Percentiles rank a stretch among this genome's conserved stretches.
phyloP scores from a whole-genome alignment of 352 stramenopile genomes.

The Pythium insidiosum region DNA sequence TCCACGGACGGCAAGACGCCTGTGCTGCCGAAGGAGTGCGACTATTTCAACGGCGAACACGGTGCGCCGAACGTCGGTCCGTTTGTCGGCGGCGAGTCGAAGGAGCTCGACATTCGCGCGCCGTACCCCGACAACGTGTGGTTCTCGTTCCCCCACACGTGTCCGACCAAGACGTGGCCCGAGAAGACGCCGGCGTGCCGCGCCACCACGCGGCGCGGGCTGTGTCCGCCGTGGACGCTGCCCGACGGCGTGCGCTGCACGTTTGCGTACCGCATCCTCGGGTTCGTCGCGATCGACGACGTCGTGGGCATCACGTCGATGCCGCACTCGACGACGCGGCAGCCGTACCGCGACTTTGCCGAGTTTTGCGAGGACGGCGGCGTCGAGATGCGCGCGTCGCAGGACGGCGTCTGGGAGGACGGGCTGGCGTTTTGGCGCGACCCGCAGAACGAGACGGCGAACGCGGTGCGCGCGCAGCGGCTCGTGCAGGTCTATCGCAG shows the following conservation, averaged over 20 bases:
- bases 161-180: constrained; percentile 23
- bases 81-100: constrained; percentile 40
- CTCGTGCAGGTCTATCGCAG: constrained; percentile 17
- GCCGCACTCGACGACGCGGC: constrained; percentile 7
- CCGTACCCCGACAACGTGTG: constrained; percentile 44
- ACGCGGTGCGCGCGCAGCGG: constrained; percentile 7
- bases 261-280: constrained; percentile 20
- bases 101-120: constrained; percentile 25
- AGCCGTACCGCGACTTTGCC: constrained; percentile 11
- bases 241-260: constrained; percentile 27
- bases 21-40: constrained; percentile 38
- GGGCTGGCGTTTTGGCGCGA: constrained; percentile 21
- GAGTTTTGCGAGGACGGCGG: constrained; percentile 18
- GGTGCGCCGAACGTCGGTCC: constrained; percentile 51
- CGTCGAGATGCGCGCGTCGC: constrained; percentile 18
- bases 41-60: constrained; percentile 61
- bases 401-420: constrained; percentile 1
- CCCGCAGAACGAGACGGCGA: constrained; percentile 13
- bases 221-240: constrained; percentile 13
- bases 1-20: constrained; percentile 15
- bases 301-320: constrained; percentile 29
- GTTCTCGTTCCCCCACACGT: constrained; percentile 72
- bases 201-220: constrained; percentile 2
- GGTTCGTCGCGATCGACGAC: constrained; percentile 23
- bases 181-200: constrained; percentile 14